Percentiles rank a stretch among this genome's conserved stretches.
phyloP scores from a whole-genome alignment of 257 asterid species.

The Misopates orontium region DNA sequence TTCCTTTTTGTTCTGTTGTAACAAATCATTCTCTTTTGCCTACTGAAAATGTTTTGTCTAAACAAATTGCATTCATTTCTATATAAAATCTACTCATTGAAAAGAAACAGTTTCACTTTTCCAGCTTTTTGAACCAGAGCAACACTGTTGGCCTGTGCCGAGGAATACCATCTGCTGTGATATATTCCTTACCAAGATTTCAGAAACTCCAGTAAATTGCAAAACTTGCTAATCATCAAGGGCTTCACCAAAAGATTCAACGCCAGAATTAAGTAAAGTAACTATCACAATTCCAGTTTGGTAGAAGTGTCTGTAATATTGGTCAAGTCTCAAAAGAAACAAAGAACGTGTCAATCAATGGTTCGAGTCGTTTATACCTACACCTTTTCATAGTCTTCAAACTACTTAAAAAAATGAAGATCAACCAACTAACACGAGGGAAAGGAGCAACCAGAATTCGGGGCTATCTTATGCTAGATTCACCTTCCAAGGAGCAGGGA shows the following conservation, averaged over 20 bases:
- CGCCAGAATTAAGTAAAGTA: background rate
- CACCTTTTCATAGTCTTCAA: conserved; percentile 11
- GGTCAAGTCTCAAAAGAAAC: conserved; percentile 6
- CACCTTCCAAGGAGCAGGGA: background rate
- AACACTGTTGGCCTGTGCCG: background rate
- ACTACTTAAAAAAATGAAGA: background rate
- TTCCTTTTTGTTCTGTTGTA: conserved; percentile 1
- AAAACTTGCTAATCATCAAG: background rate
- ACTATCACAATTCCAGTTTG: conserved; percentile 1
- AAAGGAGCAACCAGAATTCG: background rate
- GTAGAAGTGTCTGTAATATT: conserved; percentile 1
- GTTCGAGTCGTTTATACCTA: background rate
- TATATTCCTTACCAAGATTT: background rate
- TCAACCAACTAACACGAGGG: background rate
- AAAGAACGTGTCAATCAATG: background rate
- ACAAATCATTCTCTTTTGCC: background rate
- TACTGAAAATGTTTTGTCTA: background rate
- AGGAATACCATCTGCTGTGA: background rate
- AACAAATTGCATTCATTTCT: background rate
- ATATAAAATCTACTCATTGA: background rate
- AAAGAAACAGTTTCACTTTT: background rate
- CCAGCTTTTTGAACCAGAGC: background rate
- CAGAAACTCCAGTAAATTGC: conserved; percentile 3
- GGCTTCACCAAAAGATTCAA: too few relatives aligned
- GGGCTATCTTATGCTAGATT: conserved; percentile 4